These are phyloP conservation scores for Plasmodium yoelii DNA, from an alignment of 169 alveolate species.

Conservation along the genomic window DNA sequence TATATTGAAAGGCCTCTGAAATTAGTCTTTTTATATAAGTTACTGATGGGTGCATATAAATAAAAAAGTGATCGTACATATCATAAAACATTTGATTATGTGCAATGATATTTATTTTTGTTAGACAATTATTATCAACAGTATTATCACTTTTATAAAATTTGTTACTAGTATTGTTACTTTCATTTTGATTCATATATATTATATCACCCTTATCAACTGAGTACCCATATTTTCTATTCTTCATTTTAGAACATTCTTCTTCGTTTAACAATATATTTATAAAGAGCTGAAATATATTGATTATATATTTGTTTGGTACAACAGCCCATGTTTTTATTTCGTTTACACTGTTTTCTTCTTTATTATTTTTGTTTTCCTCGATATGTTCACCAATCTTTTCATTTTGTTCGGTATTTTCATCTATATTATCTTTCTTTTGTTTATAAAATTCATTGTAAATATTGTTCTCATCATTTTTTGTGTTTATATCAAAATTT, in stretches of 20 bases:
- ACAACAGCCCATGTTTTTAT: slow-evolving; percentile 72
- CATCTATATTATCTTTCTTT: neutral
- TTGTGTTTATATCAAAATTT: neutral
- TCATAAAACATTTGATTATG: slow-evolving; percentile 55
- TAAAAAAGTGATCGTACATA: slow-evolving; percentile 30
- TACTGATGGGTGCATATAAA: slow-evolving; percentile 55
- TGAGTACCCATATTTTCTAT: slow-evolving; percentile 32
- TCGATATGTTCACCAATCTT: neutral
- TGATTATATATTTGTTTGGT: slow-evolving; percentile 49
- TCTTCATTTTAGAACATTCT: slow-evolving; percentile 21
- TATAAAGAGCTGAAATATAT: slow-evolving; percentile 40
- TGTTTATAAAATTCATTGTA: neutral
- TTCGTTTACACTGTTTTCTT: neutral
- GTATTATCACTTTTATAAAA: slow-evolving; percentile 38
- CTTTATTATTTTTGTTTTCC: slow-evolving; percentile 10
- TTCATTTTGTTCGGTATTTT: neutral
- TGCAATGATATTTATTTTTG: no score
- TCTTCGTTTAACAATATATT: slow-evolving; percentile 54
- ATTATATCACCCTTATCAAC: slow-evolving; percentile 41
- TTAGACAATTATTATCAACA: no score
- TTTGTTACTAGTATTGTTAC: slow-evolving; percentile 9
- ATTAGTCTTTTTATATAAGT: slow-evolving; percentile 49
- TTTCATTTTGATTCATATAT: neutral
- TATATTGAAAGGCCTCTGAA: slow-evolving; percentile 46
- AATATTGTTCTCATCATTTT: neutral